Base-by-base conservation (phyloP, 495 filamentous ascomycete genomes). In the Neurospora sp. region DNA sequence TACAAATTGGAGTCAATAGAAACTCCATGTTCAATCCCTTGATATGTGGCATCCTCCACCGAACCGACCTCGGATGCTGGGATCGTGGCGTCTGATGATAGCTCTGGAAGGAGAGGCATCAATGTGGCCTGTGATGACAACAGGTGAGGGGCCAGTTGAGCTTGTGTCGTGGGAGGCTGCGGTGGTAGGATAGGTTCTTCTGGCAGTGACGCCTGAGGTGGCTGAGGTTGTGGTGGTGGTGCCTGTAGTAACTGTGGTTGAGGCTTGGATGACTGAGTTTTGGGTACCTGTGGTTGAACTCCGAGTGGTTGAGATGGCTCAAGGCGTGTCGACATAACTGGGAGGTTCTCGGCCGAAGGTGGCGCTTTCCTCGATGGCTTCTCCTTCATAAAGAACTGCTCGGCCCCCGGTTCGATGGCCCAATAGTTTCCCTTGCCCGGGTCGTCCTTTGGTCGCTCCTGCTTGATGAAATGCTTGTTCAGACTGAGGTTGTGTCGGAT, bases 381-480 rank as follows among this genome's bases (percentile, higher is more conserved):
- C 76, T 94, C 92, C 80, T 94, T 95, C 81, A 96, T 85, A 79
- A 96, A 98, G 72, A 94, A 90, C 28, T 89, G 84, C 80, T 99
- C 96, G 82, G 91, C 90, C 0, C 96, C 96, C n/a, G 89, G 86
- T 77, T 93, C 89, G 77, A 99, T 97, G 19, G 89, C 88, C 96
- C 96, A 99, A 82, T 99, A 98, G 81, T 97, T 94, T n/a, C 96
- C 96, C 82, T 98, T 98, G 71, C 96, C 96, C 1, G 94, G 94
- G 79, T 99, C 96, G 82, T 97, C 94, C 83, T 98, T 98, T 31
- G 96, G 96, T 71, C 95, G 88, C 81, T 97, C 94, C 79, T 96
- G 92, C 81, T 98, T 98, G 75, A 94, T 89, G 75, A 99, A 98
- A n/a, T 92, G 92, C 81, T 98, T 98, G 84, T 97, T 97, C 31